phyloP scores from a whole-genome alignment of 2,329 filamentous ascomycete genomes.

The Colletotrichum simmondsii region DNA sequence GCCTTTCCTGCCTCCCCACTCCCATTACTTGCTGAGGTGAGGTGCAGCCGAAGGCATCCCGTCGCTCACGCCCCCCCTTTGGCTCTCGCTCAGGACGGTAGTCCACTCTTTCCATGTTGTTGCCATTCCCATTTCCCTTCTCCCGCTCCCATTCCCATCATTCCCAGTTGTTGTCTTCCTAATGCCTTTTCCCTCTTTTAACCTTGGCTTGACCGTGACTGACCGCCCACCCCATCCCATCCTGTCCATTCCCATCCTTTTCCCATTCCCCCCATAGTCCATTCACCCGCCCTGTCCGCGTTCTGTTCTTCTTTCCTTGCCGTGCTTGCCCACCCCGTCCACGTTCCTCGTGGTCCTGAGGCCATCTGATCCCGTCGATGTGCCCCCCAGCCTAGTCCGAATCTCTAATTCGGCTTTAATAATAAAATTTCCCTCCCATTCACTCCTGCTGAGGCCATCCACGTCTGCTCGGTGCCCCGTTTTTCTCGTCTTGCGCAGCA shows the following conservation, averaged over 20 bases:
- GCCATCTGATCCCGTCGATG: conserved; percentile 35
- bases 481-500: conserved; percentile 54
- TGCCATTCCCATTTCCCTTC: conserved; percentile 37
- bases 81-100: conserved; percentile 23
- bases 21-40: conserved; percentile 14
- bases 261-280: background rate
- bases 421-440: conserved; percentile 50
- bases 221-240: conserved; percentile 21
- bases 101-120: conserved; percentile 35
- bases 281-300: conserved; percentile 7
- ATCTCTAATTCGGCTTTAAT: conserved; percentile 39
- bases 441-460: conserved; percentile 34
- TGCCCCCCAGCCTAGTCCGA: conserved; percentile 33
- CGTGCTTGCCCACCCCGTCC: conserved; percentile 24
- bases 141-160: conserved; percentile 32
- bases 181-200: conserved; percentile 11
- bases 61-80: conserved; percentile 29
- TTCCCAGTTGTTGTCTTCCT: conserved; percentile 18
- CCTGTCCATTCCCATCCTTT: conserved; percentile 12
- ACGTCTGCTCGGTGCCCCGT: conserved; percentile 52
- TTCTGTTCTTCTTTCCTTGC: background rate
- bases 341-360: conserved; percentile 37
- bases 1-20: conserved; percentile 23
- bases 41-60: background rate
- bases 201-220: background rate